Evolutionary conservation across 257 asterid species (phyloP), one percentile per base, ranked within the genome.

Genomic region (Nicotiana undulata): DNA sequence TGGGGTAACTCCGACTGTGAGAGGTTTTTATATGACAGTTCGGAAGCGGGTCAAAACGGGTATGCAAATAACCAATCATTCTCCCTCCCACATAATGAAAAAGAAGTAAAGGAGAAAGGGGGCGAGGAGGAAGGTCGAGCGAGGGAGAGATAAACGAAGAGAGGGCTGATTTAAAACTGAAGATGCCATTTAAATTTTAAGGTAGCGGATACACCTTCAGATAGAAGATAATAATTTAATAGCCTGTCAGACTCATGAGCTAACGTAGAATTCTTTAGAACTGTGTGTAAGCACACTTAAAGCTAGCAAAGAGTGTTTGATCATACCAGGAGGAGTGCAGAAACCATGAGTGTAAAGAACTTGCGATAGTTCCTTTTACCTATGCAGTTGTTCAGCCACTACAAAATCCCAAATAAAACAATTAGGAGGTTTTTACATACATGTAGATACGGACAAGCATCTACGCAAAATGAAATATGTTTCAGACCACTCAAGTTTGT

Each of bases 301-400:
- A 13, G 52, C 65, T 49, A 12, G 46, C 77, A 79, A 56, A 51
- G 82, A 84, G 86, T 75, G 85, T 28, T 22, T 20, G 82, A 81
- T 83, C 88, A 78, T 92, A 96, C 99, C 99, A 96, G 88, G 88
- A 96, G 90, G 84, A 96, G 92, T 65, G 98, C 95, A 28, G 98
- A 90, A 79, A 94, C 98, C 98, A 96, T 94, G 60, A 96, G 96
- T 2, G 97, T 83, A 63, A 96, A 94, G 87, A 96, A 96, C 89
- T 92, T 96, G 66, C 97, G 80, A 46, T 96, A 96, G 90, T 96
- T 96, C 88, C 89, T 87, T 89, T 91, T 96, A 85, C 99, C 99
- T 53, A 96, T 92, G 85, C 99, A 96, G 86, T 96, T 96, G 93
- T 96, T 96, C 29, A 96, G 92, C 99, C 99, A 96, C 99, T 96